Evolutionary conservation across 345 rosid species (phyloP).

Genomic region (Lepidium sativum): DNA sequence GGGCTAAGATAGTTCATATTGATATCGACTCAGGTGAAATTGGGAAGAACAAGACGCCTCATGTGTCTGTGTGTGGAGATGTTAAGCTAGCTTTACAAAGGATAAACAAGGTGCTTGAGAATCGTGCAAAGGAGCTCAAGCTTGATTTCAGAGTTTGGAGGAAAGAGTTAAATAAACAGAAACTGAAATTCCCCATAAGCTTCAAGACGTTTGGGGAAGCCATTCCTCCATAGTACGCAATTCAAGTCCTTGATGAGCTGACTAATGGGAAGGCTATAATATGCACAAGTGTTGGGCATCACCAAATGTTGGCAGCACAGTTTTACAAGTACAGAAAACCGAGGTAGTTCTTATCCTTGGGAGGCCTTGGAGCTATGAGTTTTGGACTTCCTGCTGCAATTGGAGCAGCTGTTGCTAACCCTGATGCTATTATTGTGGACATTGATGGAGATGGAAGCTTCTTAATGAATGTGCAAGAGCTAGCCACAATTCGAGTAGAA

Average conservation of each 20-base stretch:
- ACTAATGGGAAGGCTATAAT: conserved; percentile 78
- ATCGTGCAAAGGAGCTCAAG: conserved; percentile 31
- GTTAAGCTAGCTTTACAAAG: conserved; percentile 73
- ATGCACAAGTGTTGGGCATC: conserved; percentile 96
- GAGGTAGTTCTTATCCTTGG: conserved; percentile 87
- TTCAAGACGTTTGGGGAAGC: conserved; percentile 84
- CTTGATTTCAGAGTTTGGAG: conserved; percentile 69
- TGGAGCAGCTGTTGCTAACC: conserved; percentile 96
- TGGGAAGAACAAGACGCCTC: conserved; percentile 98
- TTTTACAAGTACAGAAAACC: conserved; percentile 86
- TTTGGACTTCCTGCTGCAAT: conserved; percentile 95
- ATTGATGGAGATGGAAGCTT: conserved; percentile 99
- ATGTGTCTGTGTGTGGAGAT: conserved; percentile 82
- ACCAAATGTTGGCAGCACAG: conserved; percentile 99
- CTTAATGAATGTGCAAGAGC: conserved; percentile 89
- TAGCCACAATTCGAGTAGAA: conserved; percentile 79
- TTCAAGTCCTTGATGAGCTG: conserved; percentile 79
- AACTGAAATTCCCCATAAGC: conserved; percentile 50
- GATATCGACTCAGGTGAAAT: conserved; percentile 95
- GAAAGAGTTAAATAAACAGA: conserved; percentile 66
- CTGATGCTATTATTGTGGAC: conserved; percentile 73
- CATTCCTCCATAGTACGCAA: conserved; percentile 90
- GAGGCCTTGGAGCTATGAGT: conserved; percentile 97
- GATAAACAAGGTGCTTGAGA: conserved; percentile 57
- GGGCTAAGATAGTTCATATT: conserved; percentile 92